Percentiles rank a stretch among this genome's conserved stretches.
Conservation (phyloP, 352 stramenopile genomes). For the Phytophthora rubi region DNA sequence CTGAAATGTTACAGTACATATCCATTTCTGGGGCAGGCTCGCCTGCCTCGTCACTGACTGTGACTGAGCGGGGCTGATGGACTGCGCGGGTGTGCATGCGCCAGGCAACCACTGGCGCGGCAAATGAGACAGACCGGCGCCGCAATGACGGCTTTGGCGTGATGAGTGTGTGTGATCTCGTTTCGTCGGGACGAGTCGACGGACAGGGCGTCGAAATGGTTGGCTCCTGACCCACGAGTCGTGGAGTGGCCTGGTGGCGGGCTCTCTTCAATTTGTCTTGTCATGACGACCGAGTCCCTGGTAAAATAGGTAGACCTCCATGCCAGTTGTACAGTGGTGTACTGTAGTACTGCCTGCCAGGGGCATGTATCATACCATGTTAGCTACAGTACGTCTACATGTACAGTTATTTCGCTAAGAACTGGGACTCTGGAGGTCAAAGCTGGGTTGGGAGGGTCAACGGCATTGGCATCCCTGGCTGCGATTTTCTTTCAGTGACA, state of each 20-base stretch:
- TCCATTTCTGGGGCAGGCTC: not conserved
- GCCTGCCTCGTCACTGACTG: conserved; percentile 20
- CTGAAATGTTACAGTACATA: too few species aligned
- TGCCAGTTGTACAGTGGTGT: not conserved
- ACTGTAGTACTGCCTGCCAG: not conserved
- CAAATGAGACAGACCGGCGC: conserved; percentile 16
- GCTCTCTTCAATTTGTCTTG: not conserved
- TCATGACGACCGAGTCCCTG: conserved; percentile 11
- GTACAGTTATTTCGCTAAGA: too few species aligned
- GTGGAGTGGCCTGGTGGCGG: not conserved
- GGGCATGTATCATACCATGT: too few species aligned
- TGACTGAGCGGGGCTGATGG: not conserved
- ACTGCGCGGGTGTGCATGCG: conserved; percentile 7
- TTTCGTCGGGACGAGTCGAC: conserved; percentile 11
- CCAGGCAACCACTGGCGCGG: conserved; percentile 15
- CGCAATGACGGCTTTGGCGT: not conserved
- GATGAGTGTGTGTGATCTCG: conserved; percentile 17
- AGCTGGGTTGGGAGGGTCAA: too few species aligned
- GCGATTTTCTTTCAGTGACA: too few species aligned
- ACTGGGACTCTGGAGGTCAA: too few species aligned
- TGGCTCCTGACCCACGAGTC: not conserved
- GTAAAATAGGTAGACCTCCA: not conserved
- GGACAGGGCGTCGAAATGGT: conserved; percentile 5
- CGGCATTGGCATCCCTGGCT: not conserved
- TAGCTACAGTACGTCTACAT: too few species aligned